Evolutionary conservation across 1,139 yeast genomes (phyloP).

Genomic region (Geotrichum phurueaensis): DNA sequence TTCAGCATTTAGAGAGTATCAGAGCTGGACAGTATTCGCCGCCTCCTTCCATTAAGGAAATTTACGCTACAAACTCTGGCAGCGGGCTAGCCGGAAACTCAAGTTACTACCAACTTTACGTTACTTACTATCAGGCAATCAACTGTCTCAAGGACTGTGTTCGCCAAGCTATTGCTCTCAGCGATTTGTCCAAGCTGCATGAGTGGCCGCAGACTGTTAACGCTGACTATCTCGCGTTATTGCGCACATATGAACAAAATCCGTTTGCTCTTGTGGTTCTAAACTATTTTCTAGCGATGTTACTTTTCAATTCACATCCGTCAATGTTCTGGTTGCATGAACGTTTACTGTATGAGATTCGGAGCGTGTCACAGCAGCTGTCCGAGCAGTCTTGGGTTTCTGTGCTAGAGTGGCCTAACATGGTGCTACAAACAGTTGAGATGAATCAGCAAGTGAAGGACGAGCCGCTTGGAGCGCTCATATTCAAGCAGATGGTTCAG

Average conservation of each 20-base stretch:
- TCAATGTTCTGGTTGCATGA: slow-evolving; percentile 11
- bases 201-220: slow-evolving; percentile 9
- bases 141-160: neutral
- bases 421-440: slow-evolving; percentile 6
- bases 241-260: neutral
- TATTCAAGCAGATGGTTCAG: slow-evolving; percentile 11
- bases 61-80: neutral
- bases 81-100: neutral
- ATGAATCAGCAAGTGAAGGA: neutral
- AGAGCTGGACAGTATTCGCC: neutral
- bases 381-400: neutral
- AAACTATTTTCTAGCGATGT: slow-evolving; percentile 7
- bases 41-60: neutral
- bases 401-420: slow-evolving; percentile 10
- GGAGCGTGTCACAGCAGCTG: neutral
- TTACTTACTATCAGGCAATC: neutral
- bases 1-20: neutral
- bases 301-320: slow-evolving; percentile 4
- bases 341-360: slow-evolving; percentile 2
- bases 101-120: neutral
- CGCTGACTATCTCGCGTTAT: neutral
- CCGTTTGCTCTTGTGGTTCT: slow-evolving; percentile 13
- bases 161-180: neutral
- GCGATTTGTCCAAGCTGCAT: slow-evolving; percentile 2
- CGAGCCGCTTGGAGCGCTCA: slow-evolving; percentile 9